Evolutionary conservation across 805 yeast species (phyloP).

Genomic region (Candida nonsorbophila): DNA sequence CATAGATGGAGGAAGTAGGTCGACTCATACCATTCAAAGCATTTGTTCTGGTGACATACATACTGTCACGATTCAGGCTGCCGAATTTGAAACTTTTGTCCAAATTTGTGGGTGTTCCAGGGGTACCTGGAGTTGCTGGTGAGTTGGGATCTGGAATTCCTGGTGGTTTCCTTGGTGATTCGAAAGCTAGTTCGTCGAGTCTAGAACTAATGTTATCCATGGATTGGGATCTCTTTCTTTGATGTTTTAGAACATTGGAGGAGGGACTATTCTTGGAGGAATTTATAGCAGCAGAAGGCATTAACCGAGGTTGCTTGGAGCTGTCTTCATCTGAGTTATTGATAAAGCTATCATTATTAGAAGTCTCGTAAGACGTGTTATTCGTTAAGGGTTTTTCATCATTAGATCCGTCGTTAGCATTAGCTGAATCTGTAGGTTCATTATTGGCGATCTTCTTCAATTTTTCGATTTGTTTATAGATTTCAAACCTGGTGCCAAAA

Average conservation of each 20-base stretch:
- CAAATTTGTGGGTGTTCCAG: constrained; percentile 43
- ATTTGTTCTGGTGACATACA: constrained; percentile 1
- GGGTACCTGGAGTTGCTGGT: constrained; percentile 18
- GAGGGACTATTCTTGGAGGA: constrained; percentile 1
- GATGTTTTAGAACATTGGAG: constrained; percentile 20
- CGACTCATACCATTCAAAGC: constrained; percentile 4
- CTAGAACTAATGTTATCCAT: constrained; percentile 29
- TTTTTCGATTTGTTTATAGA: constrained; percentile 82
- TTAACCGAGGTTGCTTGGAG: constrained; percentile 13
- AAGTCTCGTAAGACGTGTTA: constrained; percentile 11
- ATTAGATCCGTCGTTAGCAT: neutral
- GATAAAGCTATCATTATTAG: constrained; percentile 1
- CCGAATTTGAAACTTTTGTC: constrained; percentile 28
- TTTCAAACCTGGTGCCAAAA: constrained; percentile 93
- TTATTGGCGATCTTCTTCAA: constrained; percentile 27
- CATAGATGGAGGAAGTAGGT: constrained; percentile 50
- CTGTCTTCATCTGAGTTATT: neutral
- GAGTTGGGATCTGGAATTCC: constrained; percentile 1
- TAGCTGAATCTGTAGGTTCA: neutral
- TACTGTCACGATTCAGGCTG: constrained; percentile 6
- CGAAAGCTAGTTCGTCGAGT: neutral
- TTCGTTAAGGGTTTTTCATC: constrained; percentile 1
- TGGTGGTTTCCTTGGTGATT: neutral
- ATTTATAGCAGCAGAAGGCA: constrained; percentile 36
- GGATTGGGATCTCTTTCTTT: constrained; percentile 47